Conservation (phyloP, 2,329 filamentous ascomycete species). For the Fusarium verrucosum region DNA sequence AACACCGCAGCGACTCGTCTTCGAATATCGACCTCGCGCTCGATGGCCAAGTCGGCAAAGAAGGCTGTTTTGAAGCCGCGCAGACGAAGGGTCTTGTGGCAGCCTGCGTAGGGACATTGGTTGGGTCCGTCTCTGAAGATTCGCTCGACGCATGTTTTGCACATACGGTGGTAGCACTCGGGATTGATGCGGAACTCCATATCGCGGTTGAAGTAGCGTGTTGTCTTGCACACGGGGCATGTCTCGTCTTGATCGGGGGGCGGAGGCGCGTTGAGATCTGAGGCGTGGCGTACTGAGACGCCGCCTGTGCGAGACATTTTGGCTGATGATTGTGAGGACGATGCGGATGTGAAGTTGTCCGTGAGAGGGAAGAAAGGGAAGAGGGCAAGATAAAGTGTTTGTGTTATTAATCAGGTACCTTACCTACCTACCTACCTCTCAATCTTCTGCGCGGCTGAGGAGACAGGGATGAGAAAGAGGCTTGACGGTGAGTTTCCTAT, state of each 20-base stretch:
- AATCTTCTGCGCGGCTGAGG: constrained; percentile 44
- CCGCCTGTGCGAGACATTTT: constrained; percentile 46
- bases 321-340: too few relatives aligned
- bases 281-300: constrained; percentile 45
- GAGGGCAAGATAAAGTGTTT: neutral
- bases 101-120: constrained; percentile 90
- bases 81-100: constrained; percentile 85
- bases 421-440: too few relatives aligned
- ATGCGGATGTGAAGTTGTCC: neutral
- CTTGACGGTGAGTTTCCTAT: constrained; percentile 19
- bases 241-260: constrained; percentile 67
- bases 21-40: constrained; percentile 93
- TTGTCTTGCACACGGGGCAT: constrained; percentile 97
- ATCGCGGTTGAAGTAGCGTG: constrained; percentile 91
- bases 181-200: constrained; percentile 97
- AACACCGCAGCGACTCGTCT: constrained; percentile 81
- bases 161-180: constrained; percentile 99
- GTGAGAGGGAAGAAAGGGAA: neutral
- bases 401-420: constrained; percentile 12
- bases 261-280: constrained; percentile 23
- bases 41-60: constrained; percentile 86
- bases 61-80: constrained; percentile 86
- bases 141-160: constrained; percentile 91
- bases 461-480: constrained; percentile 12
- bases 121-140: constrained; percentile 93